Base-by-base conservation (phyloP, 2,329 filamentous ascomycete genomes). In the Paraphoma sp. region DNA sequence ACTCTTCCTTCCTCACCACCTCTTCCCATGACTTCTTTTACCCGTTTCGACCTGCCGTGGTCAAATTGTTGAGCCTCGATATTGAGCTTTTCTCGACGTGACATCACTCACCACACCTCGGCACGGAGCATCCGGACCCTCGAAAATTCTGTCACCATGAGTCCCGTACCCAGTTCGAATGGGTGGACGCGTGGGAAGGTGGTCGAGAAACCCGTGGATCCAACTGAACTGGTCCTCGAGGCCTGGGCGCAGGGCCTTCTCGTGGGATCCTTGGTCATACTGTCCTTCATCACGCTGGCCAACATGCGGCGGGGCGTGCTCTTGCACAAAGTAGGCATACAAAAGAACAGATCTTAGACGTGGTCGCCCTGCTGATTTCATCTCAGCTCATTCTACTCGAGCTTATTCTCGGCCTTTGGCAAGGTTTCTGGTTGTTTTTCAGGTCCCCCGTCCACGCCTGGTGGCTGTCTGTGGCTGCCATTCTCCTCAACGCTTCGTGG, bases 401-500 rank as follows among this genome's bases (percentile, higher is more conserved):
- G 60, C 76, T 87, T 14, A 61, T 87, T n/a, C 76, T 86, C 5
- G 84, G 83, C 4, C 78, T 85, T 56, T 80, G 81, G 48, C 84
- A 87, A 65, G 84, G 84, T 7, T 84, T 84, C 56, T 87, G 86
- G 69, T 82, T 86, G 36, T 87, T 88, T 73, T 80, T 83, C 51
- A 75, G 81, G 57, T 79, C 78, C 8, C 84, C 84, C 0, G 78
- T 78, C 3, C 87, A 87, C 66, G 85, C 84, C 47, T 89, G 87
- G 87, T 89, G 87, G 72, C 78, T 89, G 2, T 86, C 85, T 1
- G 77, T 81, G 23, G 86, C 84, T 2, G 86, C 84, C 7, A 83
- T 88, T 7, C 81, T 85, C 16, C 80, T 89, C 23, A 87, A 87
- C 60, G 76, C 82, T n/a, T 87, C 85, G 3, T 89, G 86, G 84